Base-by-base conservation (phyloP, 2,329 filamentous ascomycete species). In the Arachnomyces sp. region DNA sequence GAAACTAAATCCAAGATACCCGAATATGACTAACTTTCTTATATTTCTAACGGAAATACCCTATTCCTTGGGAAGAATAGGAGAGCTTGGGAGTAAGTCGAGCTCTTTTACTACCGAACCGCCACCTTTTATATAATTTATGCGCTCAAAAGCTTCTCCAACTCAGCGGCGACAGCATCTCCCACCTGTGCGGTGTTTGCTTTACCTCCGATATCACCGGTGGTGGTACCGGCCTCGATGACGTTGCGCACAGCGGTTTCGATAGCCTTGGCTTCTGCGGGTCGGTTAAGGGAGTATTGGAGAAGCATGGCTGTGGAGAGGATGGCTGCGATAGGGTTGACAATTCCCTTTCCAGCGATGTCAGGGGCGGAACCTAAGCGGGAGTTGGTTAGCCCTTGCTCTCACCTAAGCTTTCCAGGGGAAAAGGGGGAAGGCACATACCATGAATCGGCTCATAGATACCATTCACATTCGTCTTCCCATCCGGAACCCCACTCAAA, bases 401-500 rank as follows among this genome's bases (percentile, higher is more conserved):
- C 33, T 25, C 12, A 14, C 7, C 12, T 16, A 18, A n/a, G n/a
- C n/a, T n/a, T n/a, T n/a, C n/a, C n/a, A n/a, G n/a, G n/a, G n/a
- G n/a, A n/a, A n/a, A n/a, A n/a, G n/a, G n/a, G n/a, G n/a, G n/a
- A 15, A 35, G 30, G 14, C 29, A 15, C 69, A 56, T 71, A 87
- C 86, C 89, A 64, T 98, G 90, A 54, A 98, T 96, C 17, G 90
- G 90, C 74, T 96, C 90, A 63, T 94, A 98, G 57, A 96, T 94
- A 53, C 88, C 90, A 61, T 93, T 94, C 59, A 89, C 86, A 61
- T 77, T 81, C 54, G 72, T 76, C 72, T 87, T 84, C 40, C 85
- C 85, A 61, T 93, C 87, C 0, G 90, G 90, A 44, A 94, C 79
- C 31, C 84, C 86, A 49, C 81, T 84, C 60, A 96, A 69, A 64